Evolutionary conservation across 176 grass and related monocot genomes (phyloP), one percentile per base, ranked within the genome.

Genomic region (Saccharum spontaneum): DNA sequence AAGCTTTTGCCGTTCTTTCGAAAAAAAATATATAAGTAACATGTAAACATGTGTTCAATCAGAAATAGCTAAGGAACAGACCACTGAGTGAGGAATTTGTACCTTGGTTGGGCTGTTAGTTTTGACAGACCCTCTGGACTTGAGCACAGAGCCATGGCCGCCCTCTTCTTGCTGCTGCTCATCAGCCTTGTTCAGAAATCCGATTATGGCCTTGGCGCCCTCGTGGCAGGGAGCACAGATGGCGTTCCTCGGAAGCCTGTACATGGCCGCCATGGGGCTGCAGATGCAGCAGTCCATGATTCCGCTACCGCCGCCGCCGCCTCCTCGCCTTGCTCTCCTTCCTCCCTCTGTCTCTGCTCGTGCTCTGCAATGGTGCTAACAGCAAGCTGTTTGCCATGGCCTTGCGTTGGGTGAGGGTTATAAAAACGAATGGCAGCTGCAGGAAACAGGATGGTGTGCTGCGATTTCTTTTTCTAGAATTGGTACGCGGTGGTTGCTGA

Each of bases 261-360:
- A 98, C 36, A 89, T 28, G 57, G 78, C 78, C 1, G 80, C 89
- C 86, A 92, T 79, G 65, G 93, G 93, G 66, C 96, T 91, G 75
- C 96, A 98, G 60, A 98, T 89, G 91, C 96, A 98, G 79, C 96
- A 98, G 75, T 98, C 96, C 93, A 98, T 98, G 79, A 5, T 28
- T 70, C 23, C 28, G 2, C 37, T 38, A 36, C 34, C 4, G 34
- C 34, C 3, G 37, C 37, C 37, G 37, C 37, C 37, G 37, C 37
- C 28, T 2, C 49, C 49, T 20, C 52, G 0, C 7, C 54, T 44
- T 46, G 23, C 49, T 17, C 24, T 37, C 23, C 24, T 13, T 54
- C n/a, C 16, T 80, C 69, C 71, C 34, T 44, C 18, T 83, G 10
- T 30, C 38, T 67, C 16, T 31, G 28, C 28, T 28, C 28, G 0